Evolutionary conservation across 1,139 yeast genomes (phyloP).

Genomic region (Sugiyamaella pinicola): DNA sequence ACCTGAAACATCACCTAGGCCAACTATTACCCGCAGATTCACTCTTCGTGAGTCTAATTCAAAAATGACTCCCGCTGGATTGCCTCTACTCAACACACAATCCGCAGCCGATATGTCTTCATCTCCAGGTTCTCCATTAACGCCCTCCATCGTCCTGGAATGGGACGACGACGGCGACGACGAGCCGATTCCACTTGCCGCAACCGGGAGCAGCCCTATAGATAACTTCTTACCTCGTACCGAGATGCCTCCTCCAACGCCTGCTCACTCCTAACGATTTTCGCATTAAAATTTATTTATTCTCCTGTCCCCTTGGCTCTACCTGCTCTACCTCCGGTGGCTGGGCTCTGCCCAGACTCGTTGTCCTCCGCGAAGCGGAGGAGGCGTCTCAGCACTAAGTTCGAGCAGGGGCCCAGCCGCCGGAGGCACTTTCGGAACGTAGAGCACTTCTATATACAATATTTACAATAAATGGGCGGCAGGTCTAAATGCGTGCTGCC

Average conservation of each 20-base stretch:
- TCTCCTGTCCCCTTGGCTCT: slow-evolving; percentile 1
- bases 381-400: too few relatives aligned
- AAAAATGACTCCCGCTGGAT: background rate
- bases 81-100: slow-evolving; percentile 10
- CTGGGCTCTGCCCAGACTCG: too few relatives aligned
- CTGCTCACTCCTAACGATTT: slow-evolving; percentile 5
- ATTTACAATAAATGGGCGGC: slow-evolving; percentile 11
- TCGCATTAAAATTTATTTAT: slow-evolving; percentile 14
- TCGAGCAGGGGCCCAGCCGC: too few relatives aligned
- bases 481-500: background rate
- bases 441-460: slow-evolving; percentile 16
- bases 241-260: slow-evolving; percentile 30
- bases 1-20: slow-evolving; percentile 1
- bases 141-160: slow-evolving; percentile 38
- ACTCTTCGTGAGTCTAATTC: slow-evolving; percentile 31
- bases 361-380: too few relatives aligned
- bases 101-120: background rate
- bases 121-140: slow-evolving; percentile 16
- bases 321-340: too few relatives aligned
- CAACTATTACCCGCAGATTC: slow-evolving; percentile 29
- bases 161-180: slow-evolving; percentile 39
- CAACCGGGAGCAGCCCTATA: background rate
- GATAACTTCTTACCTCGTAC: slow-evolving; percentile 26
- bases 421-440: too few relatives aligned
- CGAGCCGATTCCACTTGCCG: slow-evolving; percentile 15